Evolutionary conservation across 805 yeast genomes (phyloP).

Genomic region (Candida suzukii): DNA sequence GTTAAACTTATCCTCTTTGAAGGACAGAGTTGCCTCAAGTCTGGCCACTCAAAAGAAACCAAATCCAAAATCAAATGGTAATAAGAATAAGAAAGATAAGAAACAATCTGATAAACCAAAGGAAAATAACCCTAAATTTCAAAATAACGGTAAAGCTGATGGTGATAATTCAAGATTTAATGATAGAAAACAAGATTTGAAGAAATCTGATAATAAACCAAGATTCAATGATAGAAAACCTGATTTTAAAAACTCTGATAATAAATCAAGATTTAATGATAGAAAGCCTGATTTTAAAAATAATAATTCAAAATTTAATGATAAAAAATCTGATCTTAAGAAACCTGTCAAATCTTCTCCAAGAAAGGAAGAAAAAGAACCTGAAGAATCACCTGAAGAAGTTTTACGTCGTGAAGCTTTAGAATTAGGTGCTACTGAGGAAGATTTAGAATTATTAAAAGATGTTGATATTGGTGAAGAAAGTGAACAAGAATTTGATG

Average conservation of each 20-base stretch:
- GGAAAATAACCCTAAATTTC: constrained; percentile 14
- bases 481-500: constrained; percentile 46
- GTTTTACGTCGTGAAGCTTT: constrained; percentile 64
- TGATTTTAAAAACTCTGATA: too few relatives aligned
- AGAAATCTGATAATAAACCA: background rate
- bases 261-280: too few relatives aligned
- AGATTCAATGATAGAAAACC: constrained; percentile 3
- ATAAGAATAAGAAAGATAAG: constrained; percentile 18
- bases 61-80: constrained; percentile 6
- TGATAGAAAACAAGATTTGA: constrained; percentile 6
- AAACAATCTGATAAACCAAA: constrained; percentile 13
- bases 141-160: too few relatives aligned
- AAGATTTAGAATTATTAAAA: constrained; percentile 59
- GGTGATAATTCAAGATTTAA: too few relatives aligned
- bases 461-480: constrained; percentile 43
- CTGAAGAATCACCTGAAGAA: constrained; percentile 14
- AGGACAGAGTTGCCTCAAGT: constrained; percentile 56
- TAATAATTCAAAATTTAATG: background rate
- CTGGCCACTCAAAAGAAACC: constrained; percentile 24
- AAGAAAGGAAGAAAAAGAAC: background rate
- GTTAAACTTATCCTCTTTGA: constrained; percentile 49
- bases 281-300: background rate
- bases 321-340: background rate
- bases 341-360: background rate
- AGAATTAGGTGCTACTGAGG: constrained; percentile 81